A percentile compares a stretch with the other conserved stretches of the same genome.
phyloP scores from a whole-genome alignment of 768 basidiomycete species.

The Phallus indusiatus region DNA sequence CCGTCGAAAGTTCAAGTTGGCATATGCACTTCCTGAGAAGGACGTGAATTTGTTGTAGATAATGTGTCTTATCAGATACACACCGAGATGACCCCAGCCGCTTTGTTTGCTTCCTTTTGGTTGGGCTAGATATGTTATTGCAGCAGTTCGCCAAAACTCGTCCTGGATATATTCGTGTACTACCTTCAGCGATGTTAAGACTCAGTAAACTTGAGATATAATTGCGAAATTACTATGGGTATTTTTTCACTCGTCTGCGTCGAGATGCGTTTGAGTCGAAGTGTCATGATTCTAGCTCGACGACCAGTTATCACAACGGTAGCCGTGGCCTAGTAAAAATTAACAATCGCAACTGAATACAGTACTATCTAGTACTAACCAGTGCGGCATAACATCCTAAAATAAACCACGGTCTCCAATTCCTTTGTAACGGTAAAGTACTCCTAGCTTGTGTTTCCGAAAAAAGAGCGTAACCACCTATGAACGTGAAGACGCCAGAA shows the following conservation, averaged over 20 bases:
- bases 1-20: slow-evolving; percentile 54
- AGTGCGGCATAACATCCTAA: slow-evolving; percentile 8
- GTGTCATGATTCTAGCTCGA: not conserved
- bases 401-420: slow-evolving; percentile 9
- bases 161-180: slow-evolving; percentile 61
- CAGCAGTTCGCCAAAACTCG: slow-evolving; percentile 67
- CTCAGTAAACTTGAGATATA: not conserved
- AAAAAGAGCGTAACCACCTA: not conserved
- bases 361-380: not conserved
- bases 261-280: slow-evolving; percentile 1
- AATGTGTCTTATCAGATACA: not conserved
- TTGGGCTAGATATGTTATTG: slow-evolving; percentile 61
- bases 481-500: not conserved
- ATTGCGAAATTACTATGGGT: not conserved
- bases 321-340: not conserved
- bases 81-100: slow-evolving; percentile 71
- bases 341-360: not conserved
- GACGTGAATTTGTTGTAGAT: not conserved
- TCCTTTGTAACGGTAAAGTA: not conserved
- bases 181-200: slow-evolving; percentile 27
- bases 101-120: slow-evolving; percentile 57
- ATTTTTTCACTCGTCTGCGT: not conserved
- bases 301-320: slow-evolving; percentile 1
- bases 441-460: not conserved
- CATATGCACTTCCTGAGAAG: slow-evolving; percentile 45